Evolutionary conservation across 1,284 basidiomycete genomes (phyloP), one percentile per base, ranked within the genome.

Genomic region (Pseudozyma flocculosa): DNA sequence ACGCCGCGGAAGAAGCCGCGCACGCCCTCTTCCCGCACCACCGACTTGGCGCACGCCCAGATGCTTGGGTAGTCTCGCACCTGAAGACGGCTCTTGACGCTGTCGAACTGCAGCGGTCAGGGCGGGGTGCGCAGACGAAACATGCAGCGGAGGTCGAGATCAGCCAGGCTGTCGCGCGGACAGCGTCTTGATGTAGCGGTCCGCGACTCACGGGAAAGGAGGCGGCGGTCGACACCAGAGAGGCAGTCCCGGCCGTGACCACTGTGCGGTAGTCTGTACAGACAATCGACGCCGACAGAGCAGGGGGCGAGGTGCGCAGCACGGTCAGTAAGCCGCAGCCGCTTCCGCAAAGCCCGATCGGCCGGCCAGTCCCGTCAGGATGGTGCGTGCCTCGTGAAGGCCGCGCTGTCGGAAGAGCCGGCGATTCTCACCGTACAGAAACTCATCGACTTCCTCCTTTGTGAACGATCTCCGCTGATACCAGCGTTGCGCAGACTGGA

Each of bases 21-120:
- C 32, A 97, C 77, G 8, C 94, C 94, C 81, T 97, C 94, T 78
- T 96, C 91, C 23, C 84, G 84, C 75, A 93, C 88, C 29, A 79
- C 56, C 45, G 79, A 48, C 48, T 60, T 62, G 41, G 62, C 48
- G 64, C 78, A 78, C 2, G 55, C 58, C 71, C 71, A 75, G 26
- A 72, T 73, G 19, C 57, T 61, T 1, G 74, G 71, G 40, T 78
- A 78, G 52, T 76, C 61, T 40, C 74, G 70, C 14, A 78, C 75
- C 40, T 78, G 75, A 4, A 76, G 45, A 2, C 75, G 56, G 23
- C 70, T 70, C 37, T 76, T 78, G 56, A 78, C 56, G 18, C 59
- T 68, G 48, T 78, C 74, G 24, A 78, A 73, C 55, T 64, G 43
- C n/a, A 15, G 15, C 32, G 15, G 32, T 34, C 10, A 11, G 11